Conservation (phyloP, 129 eudicot genomes). For the Flaveria bidentis region DNA sequence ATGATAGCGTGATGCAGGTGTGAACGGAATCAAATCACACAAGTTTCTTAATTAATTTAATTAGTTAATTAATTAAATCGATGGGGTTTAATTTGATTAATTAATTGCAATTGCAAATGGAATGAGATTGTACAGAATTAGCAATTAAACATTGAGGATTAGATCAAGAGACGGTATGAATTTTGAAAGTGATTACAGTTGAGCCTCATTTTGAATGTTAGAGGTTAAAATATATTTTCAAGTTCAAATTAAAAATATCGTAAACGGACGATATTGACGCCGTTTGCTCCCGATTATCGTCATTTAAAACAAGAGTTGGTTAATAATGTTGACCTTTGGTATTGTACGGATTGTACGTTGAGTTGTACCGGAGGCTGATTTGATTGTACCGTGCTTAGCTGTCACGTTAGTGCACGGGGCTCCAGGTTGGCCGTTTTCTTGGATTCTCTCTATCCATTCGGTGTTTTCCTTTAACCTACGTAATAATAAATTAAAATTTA, state of each 20-base stretch:
- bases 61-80: conserved; percentile 14
- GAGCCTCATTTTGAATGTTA: conserved; percentile 15
- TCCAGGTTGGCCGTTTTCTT: conserved; percentile 16
- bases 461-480: neutral
- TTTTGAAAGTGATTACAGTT: conserved; percentile 16
- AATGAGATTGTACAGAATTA: conserved; percentile 23
- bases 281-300: neutral
- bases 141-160: conserved; percentile 14
- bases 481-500: too few relatives aligned
- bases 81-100: conserved; percentile 14
- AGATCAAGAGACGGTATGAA: neutral
- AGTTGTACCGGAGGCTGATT: neutral
- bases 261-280: conserved; percentile 22
- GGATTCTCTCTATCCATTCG: conserved; percentile 1
- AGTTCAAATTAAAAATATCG: neutral
- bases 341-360: conserved; percentile 23
- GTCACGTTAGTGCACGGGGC: conserved; percentile 22
- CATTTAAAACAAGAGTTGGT: conserved; percentile 1
- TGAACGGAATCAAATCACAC: neutral
- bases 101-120: neutral
- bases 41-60: neutral
- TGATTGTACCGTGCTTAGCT: conserved; percentile 14
- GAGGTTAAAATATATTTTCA: neutral
- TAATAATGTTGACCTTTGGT: conserved; percentile 12
- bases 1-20: conserved; percentile 12